phyloP scores from a whole-genome alignment of 306 rosid genomes.

The Arachis hypogaea region DNA sequence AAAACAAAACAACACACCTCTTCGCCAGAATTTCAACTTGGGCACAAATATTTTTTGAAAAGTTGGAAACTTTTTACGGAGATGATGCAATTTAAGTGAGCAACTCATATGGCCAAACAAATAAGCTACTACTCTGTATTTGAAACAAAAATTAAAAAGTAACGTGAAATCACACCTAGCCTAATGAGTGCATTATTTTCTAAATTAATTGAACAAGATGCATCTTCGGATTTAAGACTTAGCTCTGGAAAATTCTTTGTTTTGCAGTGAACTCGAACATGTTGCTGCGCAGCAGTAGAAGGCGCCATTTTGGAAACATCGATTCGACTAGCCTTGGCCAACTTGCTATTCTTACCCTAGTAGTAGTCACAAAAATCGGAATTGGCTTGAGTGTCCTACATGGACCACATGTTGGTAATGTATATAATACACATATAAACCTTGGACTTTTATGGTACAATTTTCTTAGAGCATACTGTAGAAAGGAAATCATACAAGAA shows the following conservation, averaged over 20 bases:
- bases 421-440: slow-evolving; percentile 85
- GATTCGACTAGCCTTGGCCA: slow-evolving; percentile 29
- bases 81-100: slow-evolving; percentile 59
- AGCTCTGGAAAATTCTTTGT: slow-evolving; percentile 36
- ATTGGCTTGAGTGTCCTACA: slow-evolving; percentile 97
- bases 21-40: slow-evolving; percentile 60
- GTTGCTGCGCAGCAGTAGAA: slow-evolving; percentile 29
- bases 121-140: slow-evolving; percentile 47
- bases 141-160: slow-evolving; percentile 30
- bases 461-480: slow-evolving; percentile 91
- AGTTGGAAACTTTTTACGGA: slow-evolving; percentile 53
- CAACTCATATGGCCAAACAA: slow-evolving; percentile 54
- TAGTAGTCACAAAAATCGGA: slow-evolving; percentile 40
- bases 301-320: slow-evolving; percentile 47
- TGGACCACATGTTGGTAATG: slow-evolving; percentile 91
- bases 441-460: slow-evolving; percentile 95
- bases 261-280: slow-evolving; percentile 43
- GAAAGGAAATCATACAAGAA: slow-evolving; percentile 21
- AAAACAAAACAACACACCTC: slow-evolving; percentile 45
- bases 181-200: slow-evolving; percentile 41
- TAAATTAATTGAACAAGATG: slow-evolving; percentile 36
- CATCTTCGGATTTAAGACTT: slow-evolving; percentile 39
- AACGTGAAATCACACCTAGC: slow-evolving; percentile 3
- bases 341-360: slow-evolving; percentile 56
- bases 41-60: slow-evolving; percentile 51